Conservation (phyloP, 2,329 filamentous ascomycete species). For the Gnomoniopsis sp. region DNA sequence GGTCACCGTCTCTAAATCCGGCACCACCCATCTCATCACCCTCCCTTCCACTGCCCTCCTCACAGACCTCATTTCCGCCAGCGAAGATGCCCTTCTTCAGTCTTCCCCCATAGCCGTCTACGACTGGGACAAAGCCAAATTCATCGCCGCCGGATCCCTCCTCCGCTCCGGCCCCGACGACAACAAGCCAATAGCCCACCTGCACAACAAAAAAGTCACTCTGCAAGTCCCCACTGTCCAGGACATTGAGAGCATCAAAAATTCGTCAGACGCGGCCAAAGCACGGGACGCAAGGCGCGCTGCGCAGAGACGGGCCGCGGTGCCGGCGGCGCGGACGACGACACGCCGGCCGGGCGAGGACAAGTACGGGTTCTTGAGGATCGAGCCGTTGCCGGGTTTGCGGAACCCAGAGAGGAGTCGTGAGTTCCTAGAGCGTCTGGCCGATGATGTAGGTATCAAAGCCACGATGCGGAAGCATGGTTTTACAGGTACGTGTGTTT, state of each 20-base stretch:
- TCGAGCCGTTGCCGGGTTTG: conserved; percentile 74
- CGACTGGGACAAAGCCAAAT: conserved; percentile 24
- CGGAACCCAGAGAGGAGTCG: conserved; percentile 70
- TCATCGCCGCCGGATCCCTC: conserved; percentile 22
- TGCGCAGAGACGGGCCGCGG: conserved; percentile 5
- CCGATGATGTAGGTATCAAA: conserved; percentile 80
- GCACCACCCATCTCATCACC: conserved; percentile 18
- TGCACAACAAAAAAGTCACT: conserved; percentile 25
- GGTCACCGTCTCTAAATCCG: conserved; percentile 21
- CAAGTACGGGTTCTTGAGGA: conserved; percentile 75
- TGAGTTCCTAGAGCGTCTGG: conserved; percentile 70
- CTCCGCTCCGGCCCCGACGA: conserved; percentile 25
- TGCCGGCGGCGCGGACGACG: conserved; percentile 21
- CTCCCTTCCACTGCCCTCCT: conserved; percentile 20
- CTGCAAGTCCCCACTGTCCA: conserved; percentile 27
- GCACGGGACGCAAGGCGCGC: conserved; percentile 11
- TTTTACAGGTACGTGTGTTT: conserved; percentile 48
- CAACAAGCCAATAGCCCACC: conserved; percentile 21
- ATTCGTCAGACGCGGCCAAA: conserved; percentile 17
- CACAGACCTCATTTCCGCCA: conserved; percentile 23
- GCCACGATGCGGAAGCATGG: conserved; percentile 78
- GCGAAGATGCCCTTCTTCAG: conserved; percentile 18
- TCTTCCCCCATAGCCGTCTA: background rate
- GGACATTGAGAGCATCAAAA: conserved; percentile 24
- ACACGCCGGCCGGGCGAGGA: conserved; percentile 47